Percentiles rank a stretch among this genome's conserved stretches.
These are phyloP conservation scores for Tetrahymena elliotti DNA, from an alignment of 73 alveolate species.

Conservation along the genomic window DNA sequence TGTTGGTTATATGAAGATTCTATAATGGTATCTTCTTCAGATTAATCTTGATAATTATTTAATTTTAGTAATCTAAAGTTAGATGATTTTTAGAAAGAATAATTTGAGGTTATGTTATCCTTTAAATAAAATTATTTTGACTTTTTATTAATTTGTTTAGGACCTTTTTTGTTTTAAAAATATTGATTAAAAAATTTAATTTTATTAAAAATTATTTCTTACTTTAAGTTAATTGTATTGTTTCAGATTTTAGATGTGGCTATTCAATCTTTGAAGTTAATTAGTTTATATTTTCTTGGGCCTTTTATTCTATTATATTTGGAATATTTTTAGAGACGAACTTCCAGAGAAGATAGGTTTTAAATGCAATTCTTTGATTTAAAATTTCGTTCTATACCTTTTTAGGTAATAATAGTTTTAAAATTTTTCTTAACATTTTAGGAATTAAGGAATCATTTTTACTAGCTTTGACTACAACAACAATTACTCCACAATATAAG, in stretches of 20 bases:
- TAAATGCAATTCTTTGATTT: not conserved
- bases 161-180: no score
- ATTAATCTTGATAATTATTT: no score
- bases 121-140: no score
- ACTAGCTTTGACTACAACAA: not conserved
- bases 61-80: not conserved
- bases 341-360: not conserved
- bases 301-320: no score
- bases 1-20: not conserved
- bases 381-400: no score
- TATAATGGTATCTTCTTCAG: not conserved
- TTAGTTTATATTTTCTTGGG: not conserved
- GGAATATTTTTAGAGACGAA: not conserved
- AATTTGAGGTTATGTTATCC: not conserved
- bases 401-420: not conserved
- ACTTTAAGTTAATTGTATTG: not conserved
- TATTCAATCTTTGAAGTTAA: not conserved
- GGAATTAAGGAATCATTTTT: not conserved
- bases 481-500: not conserved
- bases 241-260: not conserved
- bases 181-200: no score
- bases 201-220: no score
- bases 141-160: no score
- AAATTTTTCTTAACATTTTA: not conserved
- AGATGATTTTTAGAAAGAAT: not conserved